Conservation (phyloP, 208 protist genomes). For the Trypanosoma avium region DNA sequence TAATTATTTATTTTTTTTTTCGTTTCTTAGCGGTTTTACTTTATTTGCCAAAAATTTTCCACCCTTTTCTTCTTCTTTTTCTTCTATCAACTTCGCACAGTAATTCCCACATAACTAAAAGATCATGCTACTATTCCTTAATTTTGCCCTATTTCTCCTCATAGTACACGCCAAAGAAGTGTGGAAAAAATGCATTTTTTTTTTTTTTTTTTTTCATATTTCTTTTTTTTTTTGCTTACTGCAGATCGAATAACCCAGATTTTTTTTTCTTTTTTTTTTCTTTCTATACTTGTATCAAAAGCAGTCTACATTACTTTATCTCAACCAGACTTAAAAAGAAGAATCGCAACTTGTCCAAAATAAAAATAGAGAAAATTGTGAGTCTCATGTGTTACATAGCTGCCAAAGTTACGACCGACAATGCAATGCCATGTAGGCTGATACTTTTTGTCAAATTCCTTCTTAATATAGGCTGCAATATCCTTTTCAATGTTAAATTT, state of each 20-base stretch:
- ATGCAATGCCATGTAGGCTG: conserved; percentile 99
- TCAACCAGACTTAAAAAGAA: conserved; percentile 96
- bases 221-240: conserved; percentile 14
- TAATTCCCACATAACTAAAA: too few species aligned
- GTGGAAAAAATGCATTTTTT: conserved; percentile 1
- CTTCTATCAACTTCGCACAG: too few species aligned
- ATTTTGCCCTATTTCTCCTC: too few species aligned
- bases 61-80: conserved; percentile 10
- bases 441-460: conserved; percentile 99
- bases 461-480: conserved; percentile 99
- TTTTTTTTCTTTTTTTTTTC: conserved; percentile 16
- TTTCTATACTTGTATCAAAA: neutral
- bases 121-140: too few species aligned
- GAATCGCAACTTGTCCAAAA: conserved; percentile 98
- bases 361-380: conserved; percentile 99
- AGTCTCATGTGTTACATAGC: conserved; percentile 99
- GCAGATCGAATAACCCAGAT: too few species aligned
- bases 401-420: conserved; percentile 99
- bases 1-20: conserved; percentile 20
- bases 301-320: conserved; percentile 10
- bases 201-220: conserved; percentile 4
- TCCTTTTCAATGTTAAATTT: conserved; percentile 99
- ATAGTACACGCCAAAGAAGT: too few species aligned
- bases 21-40: neutral
- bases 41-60: neutral